A percentile compares a stretch with the other conserved stretches of the same genome.
Conservation (phyloP, 140 eudicot genomes). For the Erigeron philadelphicus region DNA sequence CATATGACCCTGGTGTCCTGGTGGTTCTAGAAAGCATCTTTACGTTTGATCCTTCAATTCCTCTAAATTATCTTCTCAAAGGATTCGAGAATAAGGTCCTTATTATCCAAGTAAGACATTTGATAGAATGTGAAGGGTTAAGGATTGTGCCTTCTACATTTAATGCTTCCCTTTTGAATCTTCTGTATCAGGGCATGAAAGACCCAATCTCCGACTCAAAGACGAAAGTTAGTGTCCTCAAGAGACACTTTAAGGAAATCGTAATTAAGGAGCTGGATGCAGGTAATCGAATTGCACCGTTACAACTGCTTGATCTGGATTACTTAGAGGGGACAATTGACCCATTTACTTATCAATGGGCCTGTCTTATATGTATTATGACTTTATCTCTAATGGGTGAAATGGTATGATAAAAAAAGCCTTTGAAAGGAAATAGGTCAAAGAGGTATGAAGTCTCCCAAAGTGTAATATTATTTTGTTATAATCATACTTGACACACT, state of each 20-base stretch:
- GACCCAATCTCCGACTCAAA: conserved; percentile 66
- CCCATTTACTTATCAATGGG: background rate
- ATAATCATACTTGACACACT: too few species aligned
- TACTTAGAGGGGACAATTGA: background rate
- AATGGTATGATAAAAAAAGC: background rate
- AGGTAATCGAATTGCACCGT: conserved; percentile 40
- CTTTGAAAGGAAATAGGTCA: background rate
- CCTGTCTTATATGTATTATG: background rate
- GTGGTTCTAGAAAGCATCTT: conserved; percentile 85
- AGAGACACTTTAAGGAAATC: conserved; percentile 50
- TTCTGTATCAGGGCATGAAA: conserved; percentile 68
- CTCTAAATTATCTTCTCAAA: conserved; percentile 73
- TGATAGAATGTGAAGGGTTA: background rate
- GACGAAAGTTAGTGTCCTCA: conserved; percentile 54
- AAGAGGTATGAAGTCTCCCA: background rate
- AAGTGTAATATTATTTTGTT: too few species aligned
- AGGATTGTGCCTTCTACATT: background rate
- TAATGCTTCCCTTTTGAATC: background rate
- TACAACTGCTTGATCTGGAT: background rate
- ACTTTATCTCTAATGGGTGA: background rate
- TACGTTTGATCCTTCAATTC: conserved; percentile 80
- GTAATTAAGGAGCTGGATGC: conserved; percentile 66
- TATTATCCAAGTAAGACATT: conserved; percentile 57
- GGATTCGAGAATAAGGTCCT: conserved; percentile 51
- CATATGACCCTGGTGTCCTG: conserved; percentile 79